These are phyloP conservation scores for Scytalidium sp. DNA, from an alignment of 2,329 filamentous ascomycete species.

Conservation along the genomic window DNA sequence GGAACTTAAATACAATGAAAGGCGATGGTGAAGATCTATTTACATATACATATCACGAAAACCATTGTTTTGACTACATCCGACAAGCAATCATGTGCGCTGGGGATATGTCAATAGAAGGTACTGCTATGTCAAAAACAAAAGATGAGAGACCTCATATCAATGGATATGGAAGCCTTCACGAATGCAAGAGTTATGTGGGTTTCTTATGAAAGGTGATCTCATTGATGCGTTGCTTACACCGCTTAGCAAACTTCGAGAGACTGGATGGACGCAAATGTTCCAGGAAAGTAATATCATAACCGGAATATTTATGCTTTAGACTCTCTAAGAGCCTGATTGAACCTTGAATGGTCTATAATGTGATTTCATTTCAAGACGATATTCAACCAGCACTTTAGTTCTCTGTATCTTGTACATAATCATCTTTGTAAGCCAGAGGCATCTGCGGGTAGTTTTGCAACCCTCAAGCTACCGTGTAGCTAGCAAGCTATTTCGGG, in stretches of 20 bases:
- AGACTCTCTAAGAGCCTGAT: too few species aligned
- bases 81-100: conserved; percentile 7
- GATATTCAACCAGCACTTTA: too few species aligned
- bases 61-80: conserved; percentile 7
- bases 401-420: too few species aligned
- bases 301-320: too few species aligned
- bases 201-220: background rate
- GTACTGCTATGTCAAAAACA: background rate
- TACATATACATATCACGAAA: background rate
- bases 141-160: background rate
- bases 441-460: too few species aligned
- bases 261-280: background rate
- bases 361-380: too few species aligned
- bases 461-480: too few species aligned
- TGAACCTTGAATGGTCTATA: too few species aligned
- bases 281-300: too few species aligned
- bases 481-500: too few species aligned
- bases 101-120: conserved; percentile 13
- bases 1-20: background rate
- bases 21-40: background rate
- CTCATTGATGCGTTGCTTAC: background rate
- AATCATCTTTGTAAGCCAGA: too few species aligned
- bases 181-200: background rate
- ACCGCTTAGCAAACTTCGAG: background rate
- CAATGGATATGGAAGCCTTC: background rate